phyloP scores from a whole-genome alignment of 805 yeast genomes.

The Candida namnaoensis region DNA sequence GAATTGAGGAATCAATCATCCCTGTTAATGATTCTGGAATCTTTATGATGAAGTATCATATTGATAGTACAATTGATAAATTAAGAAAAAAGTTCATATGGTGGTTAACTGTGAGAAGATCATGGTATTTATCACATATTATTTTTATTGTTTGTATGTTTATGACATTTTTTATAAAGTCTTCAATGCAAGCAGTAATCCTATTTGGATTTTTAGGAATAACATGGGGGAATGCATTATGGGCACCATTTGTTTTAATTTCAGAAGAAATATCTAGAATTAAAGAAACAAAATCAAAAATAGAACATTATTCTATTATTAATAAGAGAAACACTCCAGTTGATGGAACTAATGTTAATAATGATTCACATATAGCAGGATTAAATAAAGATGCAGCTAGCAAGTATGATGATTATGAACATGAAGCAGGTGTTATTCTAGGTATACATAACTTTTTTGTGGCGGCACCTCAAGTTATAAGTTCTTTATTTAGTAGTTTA shows the following conservation, averaged over 20 bases:
- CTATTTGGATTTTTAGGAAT: slow-evolving; percentile 47
- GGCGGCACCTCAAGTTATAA: slow-evolving; percentile 47
- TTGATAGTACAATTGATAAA: slow-evolving; percentile 2
- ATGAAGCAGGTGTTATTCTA: slow-evolving; percentile 46
- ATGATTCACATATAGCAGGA: too few species aligned
- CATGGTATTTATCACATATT: slow-evolving; percentile 45
- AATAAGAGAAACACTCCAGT: not conserved
- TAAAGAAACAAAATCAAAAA: slow-evolving; percentile 32
- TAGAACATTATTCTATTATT: slow-evolving; percentile 4
- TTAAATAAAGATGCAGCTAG: slow-evolving; percentile 12
- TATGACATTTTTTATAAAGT: slow-evolving; percentile 34
- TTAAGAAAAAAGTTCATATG: slow-evolving; percentile 6
- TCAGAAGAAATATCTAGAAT: slow-evolving; percentile 48
- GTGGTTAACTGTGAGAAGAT: slow-evolving; percentile 24
- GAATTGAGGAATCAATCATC: too few species aligned
- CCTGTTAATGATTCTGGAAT: too few species aligned
- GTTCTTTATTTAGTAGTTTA: slow-evolving; percentile 38
- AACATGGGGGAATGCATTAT: slow-evolving; percentile 57
- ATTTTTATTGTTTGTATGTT: slow-evolving; percentile 40
- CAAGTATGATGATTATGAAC: slow-evolving; percentile 32
- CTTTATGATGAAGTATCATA: too few species aligned
- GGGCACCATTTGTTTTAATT: slow-evolving; percentile 60
- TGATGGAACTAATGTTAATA: not conserved
- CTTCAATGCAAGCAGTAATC: slow-evolving; percentile 33
- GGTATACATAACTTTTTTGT: slow-evolving; percentile 53